A percentile compares a stretch with the other conserved stretches of the same genome.
phyloP scores from a whole-genome alignment of 805 yeast genomes.

The Jamesozyma spencerorum region DNA sequence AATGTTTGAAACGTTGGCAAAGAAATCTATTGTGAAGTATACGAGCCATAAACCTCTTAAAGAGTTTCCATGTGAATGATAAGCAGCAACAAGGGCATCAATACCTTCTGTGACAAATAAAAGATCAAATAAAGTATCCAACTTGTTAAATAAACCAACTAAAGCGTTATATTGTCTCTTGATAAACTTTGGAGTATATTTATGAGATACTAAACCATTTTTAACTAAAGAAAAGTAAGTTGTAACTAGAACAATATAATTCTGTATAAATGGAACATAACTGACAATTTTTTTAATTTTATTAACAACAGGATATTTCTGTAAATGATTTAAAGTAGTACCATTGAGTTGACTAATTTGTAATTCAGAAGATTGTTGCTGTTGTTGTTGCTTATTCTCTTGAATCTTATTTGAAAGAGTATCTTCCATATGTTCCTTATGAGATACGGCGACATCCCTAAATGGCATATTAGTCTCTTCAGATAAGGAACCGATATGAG shows the following conservation, averaged over 20 bases:
- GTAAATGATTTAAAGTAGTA: too few relatives aligned
- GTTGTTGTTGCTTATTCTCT: too few relatives aligned
- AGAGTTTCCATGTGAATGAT: slow-evolving; percentile 11
- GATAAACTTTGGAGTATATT: not conserved
- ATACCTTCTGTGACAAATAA: slow-evolving; percentile 27
- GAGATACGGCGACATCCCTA: too few relatives aligned
- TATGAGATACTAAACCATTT: not conserved
- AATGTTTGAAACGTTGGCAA: slow-evolving; percentile 25
- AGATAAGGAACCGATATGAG: too few relatives aligned
- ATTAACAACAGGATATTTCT: too few relatives aligned
- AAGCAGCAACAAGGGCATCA: slow-evolving; percentile 17
- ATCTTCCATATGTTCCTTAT: too few relatives aligned
- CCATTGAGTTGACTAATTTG: too few relatives aligned
- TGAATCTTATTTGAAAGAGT: too few relatives aligned
- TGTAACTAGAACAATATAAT: not conserved
- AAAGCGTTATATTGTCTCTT: not conserved
- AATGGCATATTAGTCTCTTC: too few relatives aligned
- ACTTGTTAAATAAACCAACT: slow-evolving; percentile 1
- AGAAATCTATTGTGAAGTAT: slow-evolving; percentile 23
- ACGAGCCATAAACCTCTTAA: slow-evolving; percentile 23
- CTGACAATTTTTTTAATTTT: too few relatives aligned
- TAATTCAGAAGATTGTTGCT: too few relatives aligned
- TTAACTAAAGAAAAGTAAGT: not conserved
- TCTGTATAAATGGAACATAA: too few relatives aligned
- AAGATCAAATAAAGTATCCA: slow-evolving; percentile 22